phyloP scores from a whole-genome alignment of 495 filamentous ascomycete genomes.

The Filosporella fistucella region DNA sequence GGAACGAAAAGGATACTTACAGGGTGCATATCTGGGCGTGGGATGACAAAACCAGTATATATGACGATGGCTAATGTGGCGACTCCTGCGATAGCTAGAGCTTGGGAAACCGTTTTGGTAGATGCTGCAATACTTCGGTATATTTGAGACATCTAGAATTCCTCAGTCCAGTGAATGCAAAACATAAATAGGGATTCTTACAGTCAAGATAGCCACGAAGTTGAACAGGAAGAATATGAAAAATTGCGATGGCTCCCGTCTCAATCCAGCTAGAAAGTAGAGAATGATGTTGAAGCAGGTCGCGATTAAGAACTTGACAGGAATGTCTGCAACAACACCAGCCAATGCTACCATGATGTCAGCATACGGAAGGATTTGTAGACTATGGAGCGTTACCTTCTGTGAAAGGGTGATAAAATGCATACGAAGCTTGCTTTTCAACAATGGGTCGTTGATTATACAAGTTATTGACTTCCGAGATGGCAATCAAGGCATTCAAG shows the following conservation, averaged over 20 bases:
- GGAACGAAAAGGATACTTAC: constrained; percentile 81
- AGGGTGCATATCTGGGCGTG: constrained; percentile 67
- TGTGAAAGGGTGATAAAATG: constrained; percentile 60
- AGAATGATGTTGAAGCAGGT: constrained; percentile 45
- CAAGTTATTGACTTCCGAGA: constrained; percentile 56
- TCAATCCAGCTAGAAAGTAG: constrained; percentile 68
- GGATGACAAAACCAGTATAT: constrained; percentile 80
- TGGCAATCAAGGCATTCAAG: constrained; percentile 50
- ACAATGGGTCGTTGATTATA: constrained; percentile 60
- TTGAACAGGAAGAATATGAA: constrained; percentile 66
- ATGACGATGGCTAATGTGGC: constrained; percentile 62
- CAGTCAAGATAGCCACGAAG: constrained; percentile 54
- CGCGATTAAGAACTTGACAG: constrained; percentile 43
- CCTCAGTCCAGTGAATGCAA: constrained; percentile 73
- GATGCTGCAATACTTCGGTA: constrained; percentile 78
- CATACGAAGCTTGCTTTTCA: constrained; percentile 60
- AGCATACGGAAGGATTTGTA: too few species aligned
- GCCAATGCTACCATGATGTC: too few species aligned
- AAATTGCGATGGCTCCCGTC: constrained; percentile 49
- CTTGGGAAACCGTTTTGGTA: constrained; percentile 74
- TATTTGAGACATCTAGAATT: constrained; percentile 59
- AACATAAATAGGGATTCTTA: constrained; percentile 57
- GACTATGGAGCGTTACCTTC: too few species aligned
- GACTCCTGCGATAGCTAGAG: constrained; percentile 74
- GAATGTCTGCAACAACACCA: constrained; percentile 57